phyloP scores from a whole-genome alignment of 441 rosid genomes.

The Caryocar brasiliense region DNA sequence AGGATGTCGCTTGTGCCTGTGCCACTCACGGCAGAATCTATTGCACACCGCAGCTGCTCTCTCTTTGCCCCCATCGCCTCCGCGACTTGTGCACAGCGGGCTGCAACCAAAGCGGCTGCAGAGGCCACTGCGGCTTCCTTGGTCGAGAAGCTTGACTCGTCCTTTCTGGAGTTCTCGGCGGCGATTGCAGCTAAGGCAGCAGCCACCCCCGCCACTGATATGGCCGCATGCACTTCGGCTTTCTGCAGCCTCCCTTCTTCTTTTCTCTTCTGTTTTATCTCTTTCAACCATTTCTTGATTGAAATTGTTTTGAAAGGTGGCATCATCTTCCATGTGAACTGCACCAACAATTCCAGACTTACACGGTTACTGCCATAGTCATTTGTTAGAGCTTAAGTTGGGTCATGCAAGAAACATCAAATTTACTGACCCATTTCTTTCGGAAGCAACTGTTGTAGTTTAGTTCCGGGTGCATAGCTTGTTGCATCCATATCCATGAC shows the following conservation, averaged over 20 bases:
- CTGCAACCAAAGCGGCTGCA: slow-evolving; percentile 82
- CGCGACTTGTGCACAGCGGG: slow-evolving; percentile 72
- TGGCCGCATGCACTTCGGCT: slow-evolving; percentile 80
- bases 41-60: slow-evolving; percentile 48
- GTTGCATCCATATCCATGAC: slow-evolving; percentile 99
- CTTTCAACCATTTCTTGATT: slow-evolving; percentile 81
- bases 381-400: too few relatives aligned
- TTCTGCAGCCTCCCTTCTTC: slow-evolving; percentile 67
- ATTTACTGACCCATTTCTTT: slow-evolving; percentile 61
- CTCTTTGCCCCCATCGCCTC: slow-evolving; percentile 82
- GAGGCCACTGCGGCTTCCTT: slow-evolving; percentile 71
- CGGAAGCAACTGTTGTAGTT: slow-evolving; percentile 68
- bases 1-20: slow-evolving; percentile 59
- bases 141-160: slow-evolving; percentile 13
- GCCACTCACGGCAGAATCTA: slow-evolving; percentile 66
- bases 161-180: slow-evolving; percentile 39
- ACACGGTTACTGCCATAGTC: too few relatives aligned
- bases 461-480: slow-evolving; percentile 91
- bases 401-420: too few relatives aligned
- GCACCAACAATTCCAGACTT: slow-evolving; percentile 18
- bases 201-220: slow-evolving; percentile 79
- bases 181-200: slow-evolving; percentile 82
- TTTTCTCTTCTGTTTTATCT: slow-evolving; percentile 58
- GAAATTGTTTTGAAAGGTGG: slow-evolving; percentile 36
- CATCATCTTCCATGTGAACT: slow-evolving; percentile 46